phyloP scores from a whole-genome alignment of 495 filamentous ascomycete species.

The Massariosphaeria phaeospora region DNA sequence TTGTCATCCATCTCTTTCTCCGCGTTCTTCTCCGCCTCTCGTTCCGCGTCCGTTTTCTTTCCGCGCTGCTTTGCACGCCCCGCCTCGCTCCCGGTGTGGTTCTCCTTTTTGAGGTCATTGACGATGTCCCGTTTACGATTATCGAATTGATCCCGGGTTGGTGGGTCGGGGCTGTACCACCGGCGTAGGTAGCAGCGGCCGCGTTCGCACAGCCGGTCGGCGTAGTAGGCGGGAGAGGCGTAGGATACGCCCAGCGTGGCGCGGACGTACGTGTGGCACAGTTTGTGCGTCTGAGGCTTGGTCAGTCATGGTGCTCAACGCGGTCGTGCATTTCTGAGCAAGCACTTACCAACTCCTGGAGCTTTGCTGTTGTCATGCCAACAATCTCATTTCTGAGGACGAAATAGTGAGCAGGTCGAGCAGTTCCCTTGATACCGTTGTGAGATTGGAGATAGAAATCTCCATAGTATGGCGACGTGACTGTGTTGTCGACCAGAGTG shows the following conservation, averaged over 20 bases:
- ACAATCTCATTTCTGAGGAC: constrained; percentile 16
- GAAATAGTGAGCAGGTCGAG: constrained; percentile 17
- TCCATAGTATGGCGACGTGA: constrained; percentile 14
- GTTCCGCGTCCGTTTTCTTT: neutral
- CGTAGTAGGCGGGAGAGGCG: constrained; percentile 35
- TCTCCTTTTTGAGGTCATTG: neutral
- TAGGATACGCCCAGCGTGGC: constrained; percentile 35
- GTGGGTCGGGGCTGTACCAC: no score
- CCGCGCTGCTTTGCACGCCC: neutral
- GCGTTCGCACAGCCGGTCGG: constrained; percentile 38
- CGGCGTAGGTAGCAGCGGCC: constrained; percentile 36
- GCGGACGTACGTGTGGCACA: constrained; percentile 35
- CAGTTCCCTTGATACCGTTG: constrained; percentile 12
- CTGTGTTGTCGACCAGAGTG: constrained; percentile 10
- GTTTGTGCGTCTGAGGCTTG: constrained; percentile 19
- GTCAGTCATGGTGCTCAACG: neutral
- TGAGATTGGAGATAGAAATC: constrained; percentile 25
- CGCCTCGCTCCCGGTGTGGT: neutral
- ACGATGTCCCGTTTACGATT: neutral
- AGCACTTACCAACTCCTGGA: neutral
- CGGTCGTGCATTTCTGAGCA: no score
- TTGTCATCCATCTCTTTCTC: neutral
- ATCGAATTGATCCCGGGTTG: constrained; percentile 4
- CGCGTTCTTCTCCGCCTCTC: neutral
- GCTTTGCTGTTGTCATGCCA: neutral